These are phyloP conservation scores for Sporisorium exsertum DNA, from an alignment of 1,284 basidiomycete genomes.

Conservation along the genomic window DNA sequence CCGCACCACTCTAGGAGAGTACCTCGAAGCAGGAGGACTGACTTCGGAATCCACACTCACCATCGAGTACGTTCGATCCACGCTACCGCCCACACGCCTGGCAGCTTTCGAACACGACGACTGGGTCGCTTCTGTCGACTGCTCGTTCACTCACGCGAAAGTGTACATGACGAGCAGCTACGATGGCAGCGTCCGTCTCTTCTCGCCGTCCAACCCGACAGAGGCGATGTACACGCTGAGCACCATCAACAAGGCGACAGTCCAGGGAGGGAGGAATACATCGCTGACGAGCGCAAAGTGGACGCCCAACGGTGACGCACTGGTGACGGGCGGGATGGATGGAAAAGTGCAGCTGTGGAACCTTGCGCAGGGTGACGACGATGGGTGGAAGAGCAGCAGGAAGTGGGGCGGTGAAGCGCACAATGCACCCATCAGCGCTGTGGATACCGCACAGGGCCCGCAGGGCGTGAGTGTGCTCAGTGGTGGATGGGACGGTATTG, in stretches of 20 bases:
- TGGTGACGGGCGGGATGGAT: slow-evolving; percentile 86
- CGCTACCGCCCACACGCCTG: slow-evolving; percentile 87
- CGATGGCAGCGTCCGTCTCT: slow-evolving; percentile 66
- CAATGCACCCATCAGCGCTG: slow-evolving; percentile 42
- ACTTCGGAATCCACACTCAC: slow-evolving; percentile 85
- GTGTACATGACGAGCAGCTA: slow-evolving; percentile 69
- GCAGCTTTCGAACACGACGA: slow-evolving; percentile 87
- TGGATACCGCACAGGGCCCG: slow-evolving; percentile 37
- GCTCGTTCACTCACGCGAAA: slow-evolving; percentile 21
- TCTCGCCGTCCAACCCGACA: slow-evolving; percentile 37
- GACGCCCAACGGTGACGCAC: slow-evolving; percentile 68
- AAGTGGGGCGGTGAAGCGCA: slow-evolving; percentile 46
- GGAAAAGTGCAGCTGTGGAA: slow-evolving; percentile 73
- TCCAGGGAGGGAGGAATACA: slow-evolving; percentile 55
- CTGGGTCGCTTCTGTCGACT: slow-evolving; percentile 87
- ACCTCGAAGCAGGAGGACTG: slow-evolving; percentile 79
- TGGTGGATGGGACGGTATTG: slow-evolving; percentile 63
- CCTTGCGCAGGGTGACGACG: slow-evolving; percentile 16
- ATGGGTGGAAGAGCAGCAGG: slow-evolving; percentile 23
- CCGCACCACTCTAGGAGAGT: slow-evolving; percentile 79
- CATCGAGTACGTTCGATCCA: slow-evolving; percentile 92
- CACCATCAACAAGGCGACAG: slow-evolving; percentile 49
- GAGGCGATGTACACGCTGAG: slow-evolving; percentile 53
- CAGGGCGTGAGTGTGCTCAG: slow-evolving; percentile 38
- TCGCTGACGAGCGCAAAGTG: slow-evolving; percentile 80